A percentile compares a stretch with the other conserved stretches of the same genome.
Conservation (phyloP, 2,329 filamentous ascomycete genomes). For the Rhexocercosporidium sp. region DNA sequence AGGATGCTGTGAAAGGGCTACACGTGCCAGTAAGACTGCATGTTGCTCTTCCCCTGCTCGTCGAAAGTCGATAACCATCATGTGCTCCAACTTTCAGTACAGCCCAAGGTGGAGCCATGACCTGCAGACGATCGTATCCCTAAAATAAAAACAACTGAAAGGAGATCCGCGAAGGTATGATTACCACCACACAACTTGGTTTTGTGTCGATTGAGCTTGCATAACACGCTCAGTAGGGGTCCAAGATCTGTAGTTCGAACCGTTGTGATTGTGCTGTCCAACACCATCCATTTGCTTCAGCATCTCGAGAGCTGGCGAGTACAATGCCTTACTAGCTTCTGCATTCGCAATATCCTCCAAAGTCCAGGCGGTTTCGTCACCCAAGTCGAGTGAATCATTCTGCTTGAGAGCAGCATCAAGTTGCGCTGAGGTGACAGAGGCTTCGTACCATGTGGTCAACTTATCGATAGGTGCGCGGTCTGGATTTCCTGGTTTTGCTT, state of each 20-base stretch:
- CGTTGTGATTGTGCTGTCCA: conserved; percentile 20
- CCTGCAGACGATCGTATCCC: too few relatives aligned
- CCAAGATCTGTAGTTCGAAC: conserved; percentile 5
- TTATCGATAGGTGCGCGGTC: neutral
- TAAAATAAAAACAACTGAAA: too few relatives aligned
- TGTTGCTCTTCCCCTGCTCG: too few relatives aligned
- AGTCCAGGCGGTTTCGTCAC: conserved; percentile 31
- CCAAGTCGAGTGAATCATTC: conserved; percentile 31
- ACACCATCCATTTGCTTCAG: conserved; percentile 34
- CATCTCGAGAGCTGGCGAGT: conserved; percentile 31
- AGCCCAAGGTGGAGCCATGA: too few relatives aligned
- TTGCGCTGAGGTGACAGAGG: conserved; percentile 20
- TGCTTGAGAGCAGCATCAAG: conserved; percentile 23
- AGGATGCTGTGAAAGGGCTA: too few relatives aligned
- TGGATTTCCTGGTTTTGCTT: conserved; percentile 1
- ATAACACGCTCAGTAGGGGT: neutral
- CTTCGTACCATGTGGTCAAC: conserved; percentile 30
- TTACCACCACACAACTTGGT: conserved; percentile 2
- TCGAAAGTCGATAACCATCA: too few relatives aligned
- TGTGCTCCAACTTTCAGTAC: too few relatives aligned
- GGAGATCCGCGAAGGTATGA: too few relatives aligned
- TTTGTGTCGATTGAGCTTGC: neutral
- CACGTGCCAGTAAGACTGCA: too few relatives aligned
- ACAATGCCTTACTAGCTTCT: conserved; percentile 20
- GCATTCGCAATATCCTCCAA: conserved; percentile 16